Evolutionary conservation across 2,329 filamentous ascomycete species (phyloP).

Genomic region (Podosphaera xanthii): DNA sequence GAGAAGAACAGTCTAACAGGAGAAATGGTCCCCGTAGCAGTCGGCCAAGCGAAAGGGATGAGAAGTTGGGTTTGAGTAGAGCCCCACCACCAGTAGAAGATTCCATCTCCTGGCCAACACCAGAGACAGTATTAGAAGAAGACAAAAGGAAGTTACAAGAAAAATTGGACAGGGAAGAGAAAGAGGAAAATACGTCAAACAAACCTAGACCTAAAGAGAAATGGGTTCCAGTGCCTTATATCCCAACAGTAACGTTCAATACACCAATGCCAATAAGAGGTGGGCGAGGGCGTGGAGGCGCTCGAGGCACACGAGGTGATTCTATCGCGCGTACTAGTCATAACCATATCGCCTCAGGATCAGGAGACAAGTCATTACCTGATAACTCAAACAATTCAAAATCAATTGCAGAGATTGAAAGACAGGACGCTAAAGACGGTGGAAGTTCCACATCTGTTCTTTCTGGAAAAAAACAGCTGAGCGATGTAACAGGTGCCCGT

Average conservation of each 20-base stretch:
- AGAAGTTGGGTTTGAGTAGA: slow-evolving; percentile 14
- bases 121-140: slow-evolving; percentile 55
- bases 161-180: slow-evolving; percentile 43
- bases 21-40: slow-evolving; percentile 13
- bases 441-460: slow-evolving; percentile 14
- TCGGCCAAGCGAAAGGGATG: slow-evolving; percentile 14
- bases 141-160: slow-evolving; percentile 49
- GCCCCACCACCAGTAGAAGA: slow-evolving; percentile 49
- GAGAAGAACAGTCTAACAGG: slow-evolving; percentile 14
- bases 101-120: slow-evolving; percentile 70
- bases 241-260: slow-evolving; percentile 66
- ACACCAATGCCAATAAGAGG: slow-evolving; percentile 51
- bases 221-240: slow-evolving; percentile 67
- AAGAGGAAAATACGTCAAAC: slow-evolving; percentile 28
- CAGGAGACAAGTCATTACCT: slow-evolving; percentile 11
- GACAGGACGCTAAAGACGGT: slow-evolving; percentile 4
- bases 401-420: neutral
- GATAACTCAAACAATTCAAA: slow-evolving; percentile 2
- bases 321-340: slow-evolving; percentile 18
- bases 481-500: slow-evolving; percentile 8
- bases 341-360: slow-evolving; percentile 5
- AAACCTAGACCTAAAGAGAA: slow-evolving; percentile 49
- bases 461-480: slow-evolving; percentile 10
- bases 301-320: slow-evolving; percentile 20
- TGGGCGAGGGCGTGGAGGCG: slow-evolving; percentile 23